These are phyloP conservation scores for Nicotiana sylvestris DNA, from an alignment of 257 asterid genomes.

Conservation along the genomic window DNA sequence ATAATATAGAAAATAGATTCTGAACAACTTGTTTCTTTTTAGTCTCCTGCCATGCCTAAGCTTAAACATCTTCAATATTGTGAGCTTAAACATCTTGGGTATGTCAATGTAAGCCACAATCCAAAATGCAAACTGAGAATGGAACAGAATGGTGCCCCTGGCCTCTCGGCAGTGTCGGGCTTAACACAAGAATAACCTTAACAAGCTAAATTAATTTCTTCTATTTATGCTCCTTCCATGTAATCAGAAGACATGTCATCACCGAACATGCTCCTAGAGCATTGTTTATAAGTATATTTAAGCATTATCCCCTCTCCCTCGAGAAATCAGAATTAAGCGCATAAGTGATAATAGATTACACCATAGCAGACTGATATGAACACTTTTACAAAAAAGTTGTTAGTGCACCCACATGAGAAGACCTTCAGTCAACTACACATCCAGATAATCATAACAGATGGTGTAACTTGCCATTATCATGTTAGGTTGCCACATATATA, in stretches of 20 bases:
- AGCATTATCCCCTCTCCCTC: neutral
- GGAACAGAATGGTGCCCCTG: neutral
- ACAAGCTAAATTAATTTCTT: neutral
- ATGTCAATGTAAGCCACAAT: neutral
- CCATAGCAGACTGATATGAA: neutral
- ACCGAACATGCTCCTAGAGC: neutral
- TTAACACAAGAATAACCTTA: neutral
- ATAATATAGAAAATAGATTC: neutral
- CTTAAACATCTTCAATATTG: neutral
- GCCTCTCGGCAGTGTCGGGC: neutral
- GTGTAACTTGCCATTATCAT: slow-evolving; percentile 56
- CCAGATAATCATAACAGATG: neutral
- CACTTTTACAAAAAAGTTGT: neutral
- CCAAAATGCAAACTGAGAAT: neutral
- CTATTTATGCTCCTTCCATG: neutral
- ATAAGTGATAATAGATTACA: neutral
- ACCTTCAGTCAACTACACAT: neutral
- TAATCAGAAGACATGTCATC: neutral
- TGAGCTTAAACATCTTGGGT: neutral
- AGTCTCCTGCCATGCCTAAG: neutral
- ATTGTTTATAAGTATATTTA: neutral
- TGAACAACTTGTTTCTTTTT: neutral
- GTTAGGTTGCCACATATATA: too few relatives aligned
- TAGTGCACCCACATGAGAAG: neutral
- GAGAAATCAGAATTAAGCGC: neutral